phyloP scores from a whole-genome alignment of 495 filamentous ascomycete species.

The Cryomyces minteri region DNA sequence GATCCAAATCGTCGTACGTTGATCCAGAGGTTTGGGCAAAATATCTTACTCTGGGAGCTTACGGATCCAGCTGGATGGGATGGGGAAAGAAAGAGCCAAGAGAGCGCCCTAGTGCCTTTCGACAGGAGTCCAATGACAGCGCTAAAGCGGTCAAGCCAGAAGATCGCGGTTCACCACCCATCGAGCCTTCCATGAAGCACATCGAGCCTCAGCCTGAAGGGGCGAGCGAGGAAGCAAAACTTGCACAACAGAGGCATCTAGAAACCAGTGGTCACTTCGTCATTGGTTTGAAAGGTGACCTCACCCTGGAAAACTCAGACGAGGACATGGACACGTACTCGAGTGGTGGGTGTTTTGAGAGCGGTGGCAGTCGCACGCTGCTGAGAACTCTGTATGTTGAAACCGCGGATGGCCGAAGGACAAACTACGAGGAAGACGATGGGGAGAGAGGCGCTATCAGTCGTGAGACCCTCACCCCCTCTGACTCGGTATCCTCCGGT shows the following conservation, averaged over 20 bases:
- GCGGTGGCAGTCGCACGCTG: slow-evolving; percentile 24
- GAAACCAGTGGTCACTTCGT: slow-evolving; percentile 41
- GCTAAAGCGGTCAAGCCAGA: not conserved
- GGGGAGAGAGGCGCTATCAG: too few species aligned
- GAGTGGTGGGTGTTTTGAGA: slow-evolving; percentile 23
- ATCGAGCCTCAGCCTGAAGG: slow-evolving; percentile 22
- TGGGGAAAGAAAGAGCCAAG: slow-evolving; percentile 1
- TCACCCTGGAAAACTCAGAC: slow-evolving; percentile 25
- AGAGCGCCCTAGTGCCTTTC: not conserved
- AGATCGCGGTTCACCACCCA: not conserved
- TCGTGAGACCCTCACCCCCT: too few species aligned
- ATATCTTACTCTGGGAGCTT: slow-evolving; percentile 27
- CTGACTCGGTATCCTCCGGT: too few species aligned
- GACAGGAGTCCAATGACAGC: too few species aligned
- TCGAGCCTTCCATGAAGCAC: slow-evolving; percentile 10
- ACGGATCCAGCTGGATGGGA: slow-evolving; percentile 37
- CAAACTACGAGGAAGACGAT: too few species aligned
- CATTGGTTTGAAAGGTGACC: slow-evolving; percentile 48
- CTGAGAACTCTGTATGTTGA: slow-evolving; percentile 33
- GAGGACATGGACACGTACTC: slow-evolving; percentile 12
- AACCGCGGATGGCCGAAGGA: not conserved
- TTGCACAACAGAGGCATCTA: slow-evolving; percentile 12
- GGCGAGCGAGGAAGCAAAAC: slow-evolving; percentile 10
- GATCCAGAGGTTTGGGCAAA: slow-evolving; percentile 16
- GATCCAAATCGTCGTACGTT: slow-evolving; percentile 5